These are phyloP conservation scores for Chiua virens DNA, from an alignment of 768 basidiomycete genomes.

Conservation along the genomic window DNA sequence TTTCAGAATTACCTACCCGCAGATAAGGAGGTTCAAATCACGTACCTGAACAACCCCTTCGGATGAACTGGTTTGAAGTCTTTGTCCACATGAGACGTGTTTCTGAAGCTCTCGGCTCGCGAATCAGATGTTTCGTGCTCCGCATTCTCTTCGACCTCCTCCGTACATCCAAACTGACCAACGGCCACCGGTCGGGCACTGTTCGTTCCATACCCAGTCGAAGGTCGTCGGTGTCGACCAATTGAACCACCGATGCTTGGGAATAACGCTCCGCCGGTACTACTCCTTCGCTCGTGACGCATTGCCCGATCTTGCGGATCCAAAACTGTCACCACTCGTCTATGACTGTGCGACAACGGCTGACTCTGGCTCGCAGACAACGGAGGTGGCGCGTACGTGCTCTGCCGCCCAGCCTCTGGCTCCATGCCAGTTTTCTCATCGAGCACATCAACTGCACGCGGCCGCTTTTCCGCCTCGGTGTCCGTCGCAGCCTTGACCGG, in stretches of 20 bases:
- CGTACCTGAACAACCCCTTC: conserved; percentile 91
- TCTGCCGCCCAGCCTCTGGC: conserved; percentile 19
- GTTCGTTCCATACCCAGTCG: conserved; percentile 54
- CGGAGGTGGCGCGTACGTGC: conserved; percentile 28
- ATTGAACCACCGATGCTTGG: conserved; percentile 52
- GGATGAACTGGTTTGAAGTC: conserved; percentile 93
- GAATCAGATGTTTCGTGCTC: conserved; percentile 39
- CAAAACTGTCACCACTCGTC: conserved; percentile 74
- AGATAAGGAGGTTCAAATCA: not conserved
- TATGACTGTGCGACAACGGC: conserved; percentile 58
- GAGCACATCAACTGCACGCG: conserved; percentile 17
- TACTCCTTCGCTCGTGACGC: conserved; percentile 75
- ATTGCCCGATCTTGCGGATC: conserved; percentile 64
- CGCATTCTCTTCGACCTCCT: conserved; percentile 47
- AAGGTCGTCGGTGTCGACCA: conserved; percentile 68
- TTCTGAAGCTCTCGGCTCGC: conserved; percentile 46
- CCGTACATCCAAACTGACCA: conserved; percentile 50
- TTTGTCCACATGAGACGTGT: conserved; percentile 54
- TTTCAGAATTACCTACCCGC: conserved; percentile 3
- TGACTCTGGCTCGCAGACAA: conserved; percentile 50
- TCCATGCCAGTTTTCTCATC: conserved; percentile 25
- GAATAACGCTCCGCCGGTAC: conserved; percentile 64
- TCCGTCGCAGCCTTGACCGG: conserved; percentile 39
- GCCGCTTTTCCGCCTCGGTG: conserved; percentile 32
- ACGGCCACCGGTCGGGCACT: conserved; percentile 36